These are phyloP conservation scores for Yamadazyma taylorii DNA, from an alignment of 1,139 yeast genomes.

Conservation along the genomic window DNA sequence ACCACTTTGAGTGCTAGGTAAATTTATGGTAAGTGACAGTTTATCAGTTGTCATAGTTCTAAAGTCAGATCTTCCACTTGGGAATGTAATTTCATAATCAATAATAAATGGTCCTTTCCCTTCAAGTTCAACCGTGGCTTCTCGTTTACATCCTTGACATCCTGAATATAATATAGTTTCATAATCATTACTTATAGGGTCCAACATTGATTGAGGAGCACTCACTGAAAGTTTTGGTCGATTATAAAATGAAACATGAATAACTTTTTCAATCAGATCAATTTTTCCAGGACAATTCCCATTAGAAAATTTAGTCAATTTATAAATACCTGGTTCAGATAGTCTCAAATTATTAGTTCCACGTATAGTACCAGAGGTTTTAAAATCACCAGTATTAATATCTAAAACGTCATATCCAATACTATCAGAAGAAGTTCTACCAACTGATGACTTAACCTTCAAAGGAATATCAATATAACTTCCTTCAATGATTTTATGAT, in stretches of 20 bases:
- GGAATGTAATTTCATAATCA: slow-evolving; percentile 63
- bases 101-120: slow-evolving; percentile 78
- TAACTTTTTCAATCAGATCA: slow-evolving; percentile 25
- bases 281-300: slow-evolving; percentile 70
- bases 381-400: slow-evolving; percentile 6
- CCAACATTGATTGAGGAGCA: slow-evolving; percentile 18
- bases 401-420: slow-evolving; percentile 26
- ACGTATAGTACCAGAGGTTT: slow-evolving; percentile 27
- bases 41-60: slow-evolving; percentile 34
- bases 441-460: slow-evolving; percentile 33
- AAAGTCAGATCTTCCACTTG: slow-evolving; percentile 49
- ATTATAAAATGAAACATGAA: slow-evolving; percentile 51
- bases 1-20: slow-evolving; percentile 50
- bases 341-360: slow-evolving; percentile 44
- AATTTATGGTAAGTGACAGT: slow-evolving; percentile 24
- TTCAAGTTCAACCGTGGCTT: slow-evolving; percentile 26
- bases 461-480: slow-evolving; percentile 59
- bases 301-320: slow-evolving; percentile 57
- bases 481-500: slow-evolving; percentile 59
- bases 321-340: slow-evolving; percentile 61
- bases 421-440: slow-evolving; percentile 24
- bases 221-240: slow-evolving; percentile 52
- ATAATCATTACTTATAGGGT: slow-evolving; percentile 6
- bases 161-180: slow-evolving; percentile 28
- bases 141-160: slow-evolving; percentile 33